These are phyloP conservation scores for Saturnispora dispora DNA, from an alignment of 805 yeast genomes.

Conservation along the genomic window DNA sequence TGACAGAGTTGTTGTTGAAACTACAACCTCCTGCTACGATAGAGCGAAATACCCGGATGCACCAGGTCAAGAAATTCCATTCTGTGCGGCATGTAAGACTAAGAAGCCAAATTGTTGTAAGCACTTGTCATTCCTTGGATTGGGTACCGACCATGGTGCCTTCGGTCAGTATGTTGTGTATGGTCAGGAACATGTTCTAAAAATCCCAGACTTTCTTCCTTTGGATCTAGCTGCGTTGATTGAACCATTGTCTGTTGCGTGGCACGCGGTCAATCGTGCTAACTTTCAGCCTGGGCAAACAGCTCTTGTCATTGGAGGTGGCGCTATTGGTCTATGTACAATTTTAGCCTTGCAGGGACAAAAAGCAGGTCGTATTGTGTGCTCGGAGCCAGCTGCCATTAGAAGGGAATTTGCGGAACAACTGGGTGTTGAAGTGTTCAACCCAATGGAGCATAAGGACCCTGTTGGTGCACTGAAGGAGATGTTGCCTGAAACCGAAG, in stretches of 20 bases:
- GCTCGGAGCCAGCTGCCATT: slow-evolving; percentile 51
- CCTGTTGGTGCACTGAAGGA: slow-evolving; percentile 30
- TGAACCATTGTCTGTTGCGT: slow-evolving; percentile 52
- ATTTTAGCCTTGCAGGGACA: slow-evolving; percentile 46
- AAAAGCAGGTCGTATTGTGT: slow-evolving; percentile 41
- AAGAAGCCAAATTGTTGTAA: slow-evolving; percentile 40
- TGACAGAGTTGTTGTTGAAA: slow-evolving; percentile 55
- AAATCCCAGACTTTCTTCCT: slow-evolving; percentile 26
- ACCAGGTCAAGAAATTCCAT: slow-evolving; percentile 21
- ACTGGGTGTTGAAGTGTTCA: slow-evolving; percentile 40
- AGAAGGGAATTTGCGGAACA: slow-evolving; percentile 50
- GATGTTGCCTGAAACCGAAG: slow-evolving; percentile 33
- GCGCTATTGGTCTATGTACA: slow-evolving; percentile 55
- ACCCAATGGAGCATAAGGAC: slow-evolving; percentile 38
- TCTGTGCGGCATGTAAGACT: slow-evolving; percentile 35
- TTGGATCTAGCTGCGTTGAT: slow-evolving; percentile 38
- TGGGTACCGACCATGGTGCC: slow-evolving; percentile 43
- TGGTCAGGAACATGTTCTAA: slow-evolving; percentile 28
- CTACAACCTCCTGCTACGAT: slow-evolving; percentile 43
- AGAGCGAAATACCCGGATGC: slow-evolving; percentile 26
- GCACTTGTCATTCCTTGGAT: slow-evolving; percentile 36
- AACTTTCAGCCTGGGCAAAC: slow-evolving; percentile 33
- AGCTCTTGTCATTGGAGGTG: slow-evolving; percentile 51
- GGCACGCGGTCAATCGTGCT: slow-evolving; percentile 48
- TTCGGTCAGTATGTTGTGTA: slow-evolving; percentile 33